Percentiles rank a stretch among this genome's conserved stretches.
These are phyloP conservation scores for Starmerella bombicola DNA, from an alignment of 805 yeast genomes.

Conservation along the genomic window DNA sequence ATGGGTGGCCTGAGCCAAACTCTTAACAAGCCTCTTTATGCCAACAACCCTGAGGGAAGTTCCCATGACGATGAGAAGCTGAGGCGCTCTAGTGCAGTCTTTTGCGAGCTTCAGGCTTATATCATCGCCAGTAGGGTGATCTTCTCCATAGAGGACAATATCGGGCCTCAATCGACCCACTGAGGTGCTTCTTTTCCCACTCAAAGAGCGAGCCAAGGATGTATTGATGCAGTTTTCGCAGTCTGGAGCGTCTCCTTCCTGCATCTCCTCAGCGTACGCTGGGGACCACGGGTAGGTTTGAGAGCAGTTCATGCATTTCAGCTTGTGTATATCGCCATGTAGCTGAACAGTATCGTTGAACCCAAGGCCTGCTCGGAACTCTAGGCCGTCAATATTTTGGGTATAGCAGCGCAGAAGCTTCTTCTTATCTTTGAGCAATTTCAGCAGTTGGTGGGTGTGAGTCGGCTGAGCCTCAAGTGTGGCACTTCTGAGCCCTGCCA, in stretches of 20 bases:
- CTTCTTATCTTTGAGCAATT: slow-evolving; percentile 43
- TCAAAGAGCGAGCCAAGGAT: slow-evolving; percentile 42
- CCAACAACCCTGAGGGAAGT: slow-evolving; percentile 89
- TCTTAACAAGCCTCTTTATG: slow-evolving; percentile 62
- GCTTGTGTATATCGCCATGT: slow-evolving; percentile 73
- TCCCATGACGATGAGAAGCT: slow-evolving; percentile 75
- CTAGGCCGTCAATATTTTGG: slow-evolving; percentile 88
- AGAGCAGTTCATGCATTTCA: slow-evolving; percentile 66
- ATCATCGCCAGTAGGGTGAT: slow-evolving; percentile 77
- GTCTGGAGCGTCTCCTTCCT: slow-evolving; percentile 58
- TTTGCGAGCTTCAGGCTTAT: slow-evolving; percentile 55
- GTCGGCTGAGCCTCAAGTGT: slow-evolving; percentile 66
- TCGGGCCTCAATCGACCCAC: slow-evolving; percentile 77
- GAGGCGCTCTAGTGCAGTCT: slow-evolving; percentile 55
- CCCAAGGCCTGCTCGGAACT: slow-evolving; percentile 47
- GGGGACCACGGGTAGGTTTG: slow-evolving; percentile 48
- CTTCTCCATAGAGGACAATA: slow-evolving; percentile 85
- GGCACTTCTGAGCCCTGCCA: slow-evolving; percentile 62
- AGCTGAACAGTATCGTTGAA: slow-evolving; percentile 50
- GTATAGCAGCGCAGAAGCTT: slow-evolving; percentile 79
- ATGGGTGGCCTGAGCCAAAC: slow-evolving; percentile 56
- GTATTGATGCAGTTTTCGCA: slow-evolving; percentile 57
- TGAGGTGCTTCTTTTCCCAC: slow-evolving; percentile 66
- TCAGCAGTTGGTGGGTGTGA: slow-evolving; percentile 66
- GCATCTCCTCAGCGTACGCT: slow-evolving; percentile 36